Evolutionary conservation across 495 filamentous ascomycete genomes (phyloP), one percentile per base, ranked within the genome.

Genomic region (Neurospora tetrasperma): DNA sequence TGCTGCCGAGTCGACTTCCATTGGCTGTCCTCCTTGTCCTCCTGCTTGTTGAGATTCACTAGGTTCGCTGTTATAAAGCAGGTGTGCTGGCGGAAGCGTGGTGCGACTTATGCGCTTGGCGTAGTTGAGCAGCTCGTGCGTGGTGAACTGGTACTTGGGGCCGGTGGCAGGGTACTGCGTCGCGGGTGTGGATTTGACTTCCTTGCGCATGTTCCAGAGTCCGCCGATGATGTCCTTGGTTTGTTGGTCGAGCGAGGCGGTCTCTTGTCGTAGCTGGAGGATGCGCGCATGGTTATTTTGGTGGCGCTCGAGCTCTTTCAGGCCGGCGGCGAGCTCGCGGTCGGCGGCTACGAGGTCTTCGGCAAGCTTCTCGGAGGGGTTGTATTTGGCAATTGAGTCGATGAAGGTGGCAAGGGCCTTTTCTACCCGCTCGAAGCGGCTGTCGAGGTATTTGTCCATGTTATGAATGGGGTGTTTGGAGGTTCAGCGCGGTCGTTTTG

Each of bases 381-480:
- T 92, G 86, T 93, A 94, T 72, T 92, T 89, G 10, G 90, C 83
- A 54, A 95, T 91, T 2, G 92, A 93, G 78, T 92, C 90, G 76
- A 93, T 88, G 12, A 95, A 85, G 10, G 81, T 86, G 14, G 85
- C 84, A 38, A 95, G 83, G 6, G 90, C 89, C 71, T 86, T 85
- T 77, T 93, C 91, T 48, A 94, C 83, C 70, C 90, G 88, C 75
- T 91, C 86, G 75, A 93, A 91, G 73, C 88, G 87, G 16, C 74
- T 72, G 71, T 89, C 85, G 39, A 93, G 82, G 70, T 87, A 80
- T 44, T 83, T 80, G 71, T 92, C 86, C 90, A 92, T 92, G 31
- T 38, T 69, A 1, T 59, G 10, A 14, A 38, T 6, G 11, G 23
- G 20, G 5, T 12, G 5, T 59, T 54, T 0, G 11, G 20, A 27